Percentiles rank a stretch among this genome's conserved stretches.
phyloP scores from a whole-genome alignment of 768 basidiomycete genomes.

The Naganishia friedmannii region DNA sequence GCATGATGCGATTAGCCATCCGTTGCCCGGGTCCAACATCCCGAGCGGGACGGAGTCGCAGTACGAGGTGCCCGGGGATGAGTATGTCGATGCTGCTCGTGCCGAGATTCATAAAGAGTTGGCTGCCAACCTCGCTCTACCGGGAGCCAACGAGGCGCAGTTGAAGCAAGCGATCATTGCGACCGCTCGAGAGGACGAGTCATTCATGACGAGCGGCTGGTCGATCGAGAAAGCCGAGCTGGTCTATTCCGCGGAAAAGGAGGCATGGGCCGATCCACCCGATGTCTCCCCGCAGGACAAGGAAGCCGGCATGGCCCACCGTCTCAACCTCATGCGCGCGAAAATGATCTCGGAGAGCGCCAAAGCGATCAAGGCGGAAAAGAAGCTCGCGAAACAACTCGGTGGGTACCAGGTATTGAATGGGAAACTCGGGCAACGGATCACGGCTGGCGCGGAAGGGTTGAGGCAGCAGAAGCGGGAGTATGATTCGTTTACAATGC shows the following conservation, averaged over 20 bases:
- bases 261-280: slow-evolving; percentile 67
- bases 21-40: slow-evolving; percentile 78
- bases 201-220: slow-evolving; percentile 63
- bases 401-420: slow-evolving; percentile 87
- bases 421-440: slow-evolving; percentile 57
- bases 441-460: slow-evolving; percentile 58
- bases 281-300: slow-evolving; percentile 55
- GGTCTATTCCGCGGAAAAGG: slow-evolving; percentile 61
- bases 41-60: slow-evolving; percentile 65
- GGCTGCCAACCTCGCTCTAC: slow-evolving; percentile 75
- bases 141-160: slow-evolving; percentile 73
- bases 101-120: slow-evolving; percentile 73
- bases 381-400: slow-evolving; percentile 78
- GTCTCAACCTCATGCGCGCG: slow-evolving; percentile 59
- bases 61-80: slow-evolving; percentile 65
- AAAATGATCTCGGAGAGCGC: slow-evolving; percentile 74
- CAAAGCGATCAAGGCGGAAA: slow-evolving; percentile 80
- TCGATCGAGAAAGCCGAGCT: slow-evolving; percentile 64
- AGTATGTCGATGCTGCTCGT: slow-evolving; percentile 67
- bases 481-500: slow-evolving; percentile 70
- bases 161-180: slow-evolving; percentile 72
- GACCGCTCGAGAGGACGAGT: slow-evolving; percentile 62
- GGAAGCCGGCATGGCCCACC: slow-evolving; percentile 58
- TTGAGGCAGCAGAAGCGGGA: slow-evolving; percentile 68
- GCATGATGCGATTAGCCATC: slow-evolving; percentile 83